phyloP scores from a whole-genome alignment of 768 basidiomycete species.

The Boletus insuetus region DNA sequence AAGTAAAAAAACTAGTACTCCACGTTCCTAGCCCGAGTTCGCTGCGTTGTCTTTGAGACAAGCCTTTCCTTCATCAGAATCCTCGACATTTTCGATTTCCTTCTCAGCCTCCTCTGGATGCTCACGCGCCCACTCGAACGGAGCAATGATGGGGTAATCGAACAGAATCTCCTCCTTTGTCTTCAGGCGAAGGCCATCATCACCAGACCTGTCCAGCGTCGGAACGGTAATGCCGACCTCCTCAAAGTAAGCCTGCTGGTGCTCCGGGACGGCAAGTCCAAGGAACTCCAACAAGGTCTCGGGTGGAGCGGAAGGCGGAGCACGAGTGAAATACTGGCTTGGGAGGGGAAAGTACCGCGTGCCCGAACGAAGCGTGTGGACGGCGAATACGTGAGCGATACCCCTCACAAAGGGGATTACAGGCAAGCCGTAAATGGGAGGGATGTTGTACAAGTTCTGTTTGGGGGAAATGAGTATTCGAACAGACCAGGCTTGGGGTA shows the following conservation, averaged over 20 bases:
- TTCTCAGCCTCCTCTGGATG: slow-evolving; percentile 4
- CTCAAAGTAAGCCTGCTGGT: not conserved
- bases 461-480: not conserved
- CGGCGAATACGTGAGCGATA: not conserved
- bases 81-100: not conserved
- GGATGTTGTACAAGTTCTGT: slow-evolving; percentile 16
- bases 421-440: slow-evolving; percentile 9
- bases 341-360: slow-evolving; percentile 7
- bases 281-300: not conserved
- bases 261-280: not conserved
- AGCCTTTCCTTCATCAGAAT: not conserved
- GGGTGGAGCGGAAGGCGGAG: not conserved
- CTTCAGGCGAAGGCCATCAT: not conserved
- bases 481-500: slow-evolving; percentile 13
- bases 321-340: not conserved
- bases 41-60: too few relatives aligned
- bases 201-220: not conserved
- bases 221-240: not conserved
- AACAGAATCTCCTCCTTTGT: not conserved
- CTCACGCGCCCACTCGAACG: slow-evolving; percentile 13
- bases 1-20: not conserved
- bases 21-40: not conserved
- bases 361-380: not conserved
- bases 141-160: slow-evolving; percentile 4
- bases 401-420: not conserved